Percentiles rank a stretch among this genome's conserved stretches.
Conservation (phyloP, 2,329 filamentous ascomycete genomes). For the Ceratocystis ficicola region DNA sequence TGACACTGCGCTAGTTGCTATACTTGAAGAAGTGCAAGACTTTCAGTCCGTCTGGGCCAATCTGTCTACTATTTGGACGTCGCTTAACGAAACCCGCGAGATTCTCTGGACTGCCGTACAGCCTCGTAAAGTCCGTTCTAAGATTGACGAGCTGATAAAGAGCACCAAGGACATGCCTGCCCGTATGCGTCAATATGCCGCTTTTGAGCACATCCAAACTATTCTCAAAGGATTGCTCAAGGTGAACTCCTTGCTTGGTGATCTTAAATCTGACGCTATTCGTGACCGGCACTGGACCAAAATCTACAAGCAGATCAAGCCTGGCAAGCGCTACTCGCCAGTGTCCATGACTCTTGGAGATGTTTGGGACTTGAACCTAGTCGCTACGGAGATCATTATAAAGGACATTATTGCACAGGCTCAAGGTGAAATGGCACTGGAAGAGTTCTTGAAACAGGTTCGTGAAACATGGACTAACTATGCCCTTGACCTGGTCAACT, state of each 20-base stretch:
- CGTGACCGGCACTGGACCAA: slow-evolving; percentile 94
- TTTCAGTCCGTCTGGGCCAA: slow-evolving; percentile 98
- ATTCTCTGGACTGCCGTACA: slow-evolving; percentile 91
- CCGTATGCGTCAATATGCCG: slow-evolving; percentile 96
- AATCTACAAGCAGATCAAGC: slow-evolving; percentile 91
- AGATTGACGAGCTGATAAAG: slow-evolving; percentile 84
- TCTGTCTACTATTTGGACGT: slow-evolving; percentile 91
- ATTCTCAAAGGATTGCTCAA: slow-evolving; percentile 81
- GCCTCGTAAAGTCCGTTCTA: slow-evolving; percentile 78
- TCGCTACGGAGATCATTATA: slow-evolving; percentile 75
- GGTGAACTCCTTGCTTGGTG: slow-evolving; percentile 74
- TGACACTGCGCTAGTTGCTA: slow-evolving; percentile 69
- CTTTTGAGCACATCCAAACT: slow-evolving; percentile 96
- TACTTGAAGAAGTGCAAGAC: slow-evolving; percentile 92
- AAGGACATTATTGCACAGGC: slow-evolving; percentile 90
- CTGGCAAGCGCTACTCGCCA: slow-evolving; percentile 84
- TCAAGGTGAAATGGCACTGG: slow-evolving; percentile 93
- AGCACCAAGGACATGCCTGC: slow-evolving; percentile 99
- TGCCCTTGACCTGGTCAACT: slow-evolving; percentile 83
- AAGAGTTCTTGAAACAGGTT: slow-evolving; percentile 94
- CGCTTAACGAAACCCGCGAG: slow-evolving; percentile 84
- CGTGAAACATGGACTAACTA: slow-evolving; percentile 96
- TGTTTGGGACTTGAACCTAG: slow-evolving; percentile 92
- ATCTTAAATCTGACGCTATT: slow-evolving; percentile 93
- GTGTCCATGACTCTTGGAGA: slow-evolving; percentile 94